These are phyloP conservation scores for Hordeum pubiflorum DNA, from an alignment of 202 grass and related monocot species.

Conservation along the genomic window DNA sequence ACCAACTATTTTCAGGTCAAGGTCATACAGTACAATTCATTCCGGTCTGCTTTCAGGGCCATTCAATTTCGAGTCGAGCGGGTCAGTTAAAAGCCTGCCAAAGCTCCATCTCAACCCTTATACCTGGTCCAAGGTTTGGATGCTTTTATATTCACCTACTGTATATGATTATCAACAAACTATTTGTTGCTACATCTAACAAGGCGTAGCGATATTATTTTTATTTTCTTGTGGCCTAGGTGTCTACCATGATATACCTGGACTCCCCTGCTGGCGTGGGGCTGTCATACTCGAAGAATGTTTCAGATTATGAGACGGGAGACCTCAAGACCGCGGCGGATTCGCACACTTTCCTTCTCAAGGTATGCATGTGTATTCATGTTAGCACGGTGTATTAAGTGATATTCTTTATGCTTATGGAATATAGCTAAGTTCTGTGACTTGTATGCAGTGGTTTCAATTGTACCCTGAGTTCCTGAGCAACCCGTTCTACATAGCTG, in stretches of 20 bases:
- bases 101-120: constrained; percentile 91
- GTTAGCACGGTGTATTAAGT: background rate
- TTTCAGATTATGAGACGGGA: constrained; percentile 71
- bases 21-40: background rate
- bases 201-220: background rate
- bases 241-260: constrained; percentile 89
- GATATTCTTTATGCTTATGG: background rate
- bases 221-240: constrained; percentile 29
- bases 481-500: constrained; percentile 81
- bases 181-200: background rate
- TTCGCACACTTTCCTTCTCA: constrained; percentile 88
- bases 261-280: constrained; percentile 95
- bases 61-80: constrained; percentile 75
- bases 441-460: constrained; percentile 63
- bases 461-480: constrained; percentile 73
- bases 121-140: constrained; percentile 91
- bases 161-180: background rate
- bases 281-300: constrained; percentile 62
- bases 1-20: background rate
- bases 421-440: constrained; percentile 10
- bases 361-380: constrained; percentile 38
- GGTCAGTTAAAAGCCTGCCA: constrained; percentile 42
- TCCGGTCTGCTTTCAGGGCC: constrained; percentile 47
- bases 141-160: background rate
- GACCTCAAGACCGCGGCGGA: constrained; percentile 83